These are phyloP conservation scores for Nicotiana tomentosiformis DNA, from an alignment of 257 asterid species.

Conservation along the genomic window DNA sequence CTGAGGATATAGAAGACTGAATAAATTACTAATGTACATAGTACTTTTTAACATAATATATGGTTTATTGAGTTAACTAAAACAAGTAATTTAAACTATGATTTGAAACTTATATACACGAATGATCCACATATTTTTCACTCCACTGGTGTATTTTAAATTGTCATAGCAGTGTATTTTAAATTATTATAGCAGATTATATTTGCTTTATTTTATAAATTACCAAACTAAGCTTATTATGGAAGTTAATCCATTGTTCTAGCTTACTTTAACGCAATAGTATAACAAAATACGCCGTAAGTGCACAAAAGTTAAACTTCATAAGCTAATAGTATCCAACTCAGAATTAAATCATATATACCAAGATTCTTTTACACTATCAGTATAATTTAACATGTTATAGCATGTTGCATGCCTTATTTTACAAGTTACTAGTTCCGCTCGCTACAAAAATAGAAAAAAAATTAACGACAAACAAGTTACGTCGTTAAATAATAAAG, in stretches of 20 bases:
- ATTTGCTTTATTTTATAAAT: too few relatives aligned
- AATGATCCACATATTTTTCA: not conserved
- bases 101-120: not conserved
- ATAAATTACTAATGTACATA: not conserved
- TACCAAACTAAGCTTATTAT: not conserved
- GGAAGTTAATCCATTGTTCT: not conserved
- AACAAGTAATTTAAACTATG: not conserved
- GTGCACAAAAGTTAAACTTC: too few relatives aligned
- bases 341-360: too few relatives aligned
- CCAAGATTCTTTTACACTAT: not conserved
- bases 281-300: not conserved
- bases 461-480: too few relatives aligned
- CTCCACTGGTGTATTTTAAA: too few relatives aligned
- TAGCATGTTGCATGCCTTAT: not conserved
- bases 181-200: too few relatives aligned
- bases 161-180: not conserved
- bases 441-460: not conserved
- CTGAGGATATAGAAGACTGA: not conserved
- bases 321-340: not conserved
- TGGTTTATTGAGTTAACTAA: not conserved
- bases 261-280: not conserved
- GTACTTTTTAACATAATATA: not conserved
- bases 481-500: too few relatives aligned
- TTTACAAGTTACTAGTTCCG: not conserved
- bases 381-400: not conserved